Conservation (phyloP, 2,329 filamentous ascomycete genomes). For the Epichloe sp. region DNA sequence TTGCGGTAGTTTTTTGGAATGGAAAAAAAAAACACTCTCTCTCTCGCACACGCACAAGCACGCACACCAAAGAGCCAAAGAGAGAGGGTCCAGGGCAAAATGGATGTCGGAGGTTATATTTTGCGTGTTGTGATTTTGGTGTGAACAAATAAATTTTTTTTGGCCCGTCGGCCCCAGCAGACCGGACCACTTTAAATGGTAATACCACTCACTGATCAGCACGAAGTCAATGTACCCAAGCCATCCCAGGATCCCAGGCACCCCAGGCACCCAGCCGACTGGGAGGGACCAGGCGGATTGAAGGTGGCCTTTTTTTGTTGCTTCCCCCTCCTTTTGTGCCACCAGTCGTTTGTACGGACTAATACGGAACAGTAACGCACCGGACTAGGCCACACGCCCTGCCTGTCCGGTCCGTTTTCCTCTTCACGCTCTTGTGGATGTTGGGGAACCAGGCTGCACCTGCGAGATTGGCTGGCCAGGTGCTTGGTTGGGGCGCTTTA, state of each 20-base stretch:
- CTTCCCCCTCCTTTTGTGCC: conserved; percentile 1
- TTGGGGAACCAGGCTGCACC: no score
- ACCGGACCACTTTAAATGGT: background rate
- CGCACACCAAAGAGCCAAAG: background rate
- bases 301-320: background rate
- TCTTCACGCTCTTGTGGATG: no score
- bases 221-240: background rate
- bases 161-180: background rate
- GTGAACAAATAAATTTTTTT: background rate
- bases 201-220: background rate
- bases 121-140: conserved; percentile 3
- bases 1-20: background rate
- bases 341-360: background rate
- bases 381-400: background rate
- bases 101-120: conserved; percentile 6
- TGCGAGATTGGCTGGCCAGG: no score
- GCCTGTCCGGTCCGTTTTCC: background rate
- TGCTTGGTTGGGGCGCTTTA: no score
- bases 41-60: background rate
- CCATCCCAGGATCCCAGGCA: no score
- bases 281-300: background rate
- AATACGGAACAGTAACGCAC: background rate
- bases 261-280: no score
- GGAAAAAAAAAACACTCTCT: conserved; percentile 1
- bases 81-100: conserved; percentile 2